A percentile compares a stretch with the other conserved stretches of the same genome.
Evolutionary conservation across 176 grass and related monocot species (phyloP).

Genomic region (Phoenix roebelenii): DNA sequence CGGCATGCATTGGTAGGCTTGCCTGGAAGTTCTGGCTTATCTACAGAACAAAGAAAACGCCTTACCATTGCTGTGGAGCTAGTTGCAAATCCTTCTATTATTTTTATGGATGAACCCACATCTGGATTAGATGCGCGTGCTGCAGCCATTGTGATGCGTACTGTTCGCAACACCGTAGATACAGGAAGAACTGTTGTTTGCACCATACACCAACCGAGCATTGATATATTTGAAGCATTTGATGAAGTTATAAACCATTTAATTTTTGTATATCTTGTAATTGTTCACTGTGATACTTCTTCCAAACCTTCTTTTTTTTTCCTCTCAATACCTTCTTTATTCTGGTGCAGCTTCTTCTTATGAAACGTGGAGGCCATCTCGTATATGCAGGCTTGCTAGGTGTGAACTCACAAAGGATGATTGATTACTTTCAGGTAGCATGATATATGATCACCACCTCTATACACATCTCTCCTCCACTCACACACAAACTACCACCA

Average conservation of each 20-base stretch:
- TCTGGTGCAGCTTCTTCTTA: constrained; percentile 40
- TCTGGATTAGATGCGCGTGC: constrained; percentile 72
- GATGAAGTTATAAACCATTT: constrained; percentile 43
- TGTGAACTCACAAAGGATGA: constrained; percentile 52
- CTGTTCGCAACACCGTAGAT: constrained; percentile 71
- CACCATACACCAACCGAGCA: constrained; percentile 74
- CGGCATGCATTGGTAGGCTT: constrained; percentile 60
- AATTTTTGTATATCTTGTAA: not conserved
- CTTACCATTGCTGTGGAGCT: constrained; percentile 77
- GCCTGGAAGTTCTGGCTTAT: constrained; percentile 49
- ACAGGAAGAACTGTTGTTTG: constrained; percentile 67
- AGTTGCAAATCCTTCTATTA: constrained; percentile 77
- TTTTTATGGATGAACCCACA: constrained; percentile 78
- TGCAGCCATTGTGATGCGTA: constrained; percentile 72
- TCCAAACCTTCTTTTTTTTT: not conserved
- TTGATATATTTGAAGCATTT: constrained; percentile 86
- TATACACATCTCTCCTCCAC: too few species aligned
- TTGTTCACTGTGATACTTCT: not conserved
- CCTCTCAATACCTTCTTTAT: constrained; percentile 6
- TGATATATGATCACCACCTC: not conserved
- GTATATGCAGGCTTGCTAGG: constrained; percentile 66
- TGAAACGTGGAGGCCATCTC: constrained; percentile 57
- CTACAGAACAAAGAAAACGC: constrained; percentile 76
- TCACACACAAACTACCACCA: too few species aligned
- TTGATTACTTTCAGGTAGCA: constrained; percentile 61